Evolutionary conservation across 1,284 basidiomycete genomes (phyloP).

Genomic region (Apiotrichum siamense): DNA sequence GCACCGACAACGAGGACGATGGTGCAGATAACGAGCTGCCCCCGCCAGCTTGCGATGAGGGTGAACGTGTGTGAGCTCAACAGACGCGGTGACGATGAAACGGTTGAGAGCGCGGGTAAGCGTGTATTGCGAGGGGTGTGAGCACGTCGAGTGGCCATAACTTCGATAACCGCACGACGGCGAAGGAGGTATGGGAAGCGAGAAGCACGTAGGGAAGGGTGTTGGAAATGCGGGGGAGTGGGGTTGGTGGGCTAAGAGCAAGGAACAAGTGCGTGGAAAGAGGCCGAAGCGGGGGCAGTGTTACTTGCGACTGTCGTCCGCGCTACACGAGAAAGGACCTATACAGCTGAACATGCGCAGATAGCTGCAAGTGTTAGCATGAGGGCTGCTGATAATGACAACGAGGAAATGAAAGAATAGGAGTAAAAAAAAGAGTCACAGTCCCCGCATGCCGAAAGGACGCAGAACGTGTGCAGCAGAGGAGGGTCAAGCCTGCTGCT

Average conservation of each 20-base stretch:
- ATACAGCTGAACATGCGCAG: too few relatives aligned
- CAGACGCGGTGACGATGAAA: conserved; percentile 13
- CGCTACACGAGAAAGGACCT: too few relatives aligned
- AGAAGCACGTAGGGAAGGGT: neutral
- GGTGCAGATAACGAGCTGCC: conserved; percentile 40
- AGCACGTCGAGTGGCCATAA: conserved; percentile 9
- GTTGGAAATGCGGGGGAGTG: neutral
- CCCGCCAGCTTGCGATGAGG: conserved; percentile 42
- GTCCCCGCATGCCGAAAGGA: too few relatives aligned
- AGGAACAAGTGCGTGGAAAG: neutral
- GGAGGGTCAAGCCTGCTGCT: too few relatives aligned
- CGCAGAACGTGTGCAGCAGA: too few relatives aligned
- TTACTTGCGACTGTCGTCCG: too few relatives aligned
- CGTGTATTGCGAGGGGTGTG: neutral
- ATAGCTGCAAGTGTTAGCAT: too few relatives aligned
- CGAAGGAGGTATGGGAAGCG: neutral
- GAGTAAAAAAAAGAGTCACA: too few relatives aligned
- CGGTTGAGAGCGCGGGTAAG: neutral
- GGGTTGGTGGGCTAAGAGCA: neutral
- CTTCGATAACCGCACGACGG: neutral
- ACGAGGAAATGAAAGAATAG: too few relatives aligned
- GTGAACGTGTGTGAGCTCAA: conserved; percentile 34
- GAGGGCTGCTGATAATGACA: too few relatives aligned
- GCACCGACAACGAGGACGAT: conserved; percentile 37
- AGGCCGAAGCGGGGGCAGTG: neutral